A percentile compares a stretch with the other conserved stretches of the same genome.
phyloP scores from a whole-genome alignment of 257 asterid genomes.

The Ophiorrhiza pumila region DNA sequence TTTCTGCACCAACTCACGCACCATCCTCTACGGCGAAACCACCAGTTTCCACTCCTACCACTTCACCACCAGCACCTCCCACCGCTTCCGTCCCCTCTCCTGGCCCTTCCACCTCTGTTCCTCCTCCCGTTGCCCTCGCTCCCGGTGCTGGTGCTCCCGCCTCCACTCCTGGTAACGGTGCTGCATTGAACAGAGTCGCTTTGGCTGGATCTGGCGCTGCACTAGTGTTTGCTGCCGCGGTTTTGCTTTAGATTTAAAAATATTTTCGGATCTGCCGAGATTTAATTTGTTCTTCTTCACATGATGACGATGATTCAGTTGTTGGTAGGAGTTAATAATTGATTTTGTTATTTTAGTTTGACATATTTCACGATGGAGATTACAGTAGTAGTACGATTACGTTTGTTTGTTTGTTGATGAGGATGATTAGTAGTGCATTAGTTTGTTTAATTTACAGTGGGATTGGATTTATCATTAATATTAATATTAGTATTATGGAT shows the following conservation, averaged over 20 bases:
- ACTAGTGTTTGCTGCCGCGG: slow-evolving; percentile 38
- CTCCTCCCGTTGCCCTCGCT: slow-evolving; percentile 35
- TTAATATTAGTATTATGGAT: slow-evolving; percentile 8
- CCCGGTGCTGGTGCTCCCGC: slow-evolving; percentile 36
- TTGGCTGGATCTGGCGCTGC: slow-evolving; percentile 49
- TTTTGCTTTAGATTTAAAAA: slow-evolving; percentile 38
- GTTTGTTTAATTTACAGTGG: slow-evolving; percentile 15
- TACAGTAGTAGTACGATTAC: not conserved
- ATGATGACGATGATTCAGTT: slow-evolving; percentile 13
- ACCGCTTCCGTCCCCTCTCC: slow-evolving; percentile 24
- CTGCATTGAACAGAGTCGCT: slow-evolving; percentile 40
- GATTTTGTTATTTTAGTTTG: not conserved
- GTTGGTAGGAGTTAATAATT: slow-evolving; percentile 11
- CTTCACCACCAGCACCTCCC: slow-evolving; percentile 20
- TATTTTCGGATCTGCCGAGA: not conserved
- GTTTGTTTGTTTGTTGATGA: not conserved
- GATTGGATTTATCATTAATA: slow-evolving; percentile 14
- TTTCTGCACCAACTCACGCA: slow-evolving; percentile 22
- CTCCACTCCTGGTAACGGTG: slow-evolving; percentile 27
- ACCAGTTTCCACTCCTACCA: slow-evolving; percentile 21
- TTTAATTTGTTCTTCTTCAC: slow-evolving; percentile 3
- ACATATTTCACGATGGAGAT: slow-evolving; percentile 2
- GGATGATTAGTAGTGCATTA: slow-evolving; percentile 14
- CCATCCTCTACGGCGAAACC: slow-evolving; percentile 24
- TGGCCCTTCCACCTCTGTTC: slow-evolving; percentile 23